Evolutionary conservation across 331 rosid genomes (phyloP).

Genomic region (Quercus tomentella): DNA sequence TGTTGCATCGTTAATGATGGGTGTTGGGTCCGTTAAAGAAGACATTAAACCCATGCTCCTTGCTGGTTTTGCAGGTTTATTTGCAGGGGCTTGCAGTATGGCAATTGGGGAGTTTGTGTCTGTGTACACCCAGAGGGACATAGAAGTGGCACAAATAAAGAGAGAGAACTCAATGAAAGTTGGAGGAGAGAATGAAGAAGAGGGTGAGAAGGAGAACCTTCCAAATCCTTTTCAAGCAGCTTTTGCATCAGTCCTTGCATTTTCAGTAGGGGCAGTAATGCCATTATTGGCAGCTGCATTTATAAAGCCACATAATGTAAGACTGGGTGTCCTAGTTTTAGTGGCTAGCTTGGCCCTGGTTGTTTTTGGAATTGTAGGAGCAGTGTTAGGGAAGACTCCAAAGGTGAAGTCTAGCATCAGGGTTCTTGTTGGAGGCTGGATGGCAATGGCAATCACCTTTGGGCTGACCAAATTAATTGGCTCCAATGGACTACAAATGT

Average conservation of each 20-base stretch:
- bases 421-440: background rate
- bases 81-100: constrained; percentile 1
- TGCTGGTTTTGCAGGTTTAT: background rate
- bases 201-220: background rate
- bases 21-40: background rate
- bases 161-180: background rate
- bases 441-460: background rate
- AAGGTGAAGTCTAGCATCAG: background rate
- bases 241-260: background rate
- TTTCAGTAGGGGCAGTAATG: background rate
- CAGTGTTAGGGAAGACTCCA: background rate
- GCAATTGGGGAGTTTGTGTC: constrained; percentile 1
- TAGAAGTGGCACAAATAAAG: background rate
- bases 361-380: background rate
- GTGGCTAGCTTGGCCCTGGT: background rate
- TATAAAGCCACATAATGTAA: background rate
- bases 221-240: background rate
- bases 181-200: background rate
- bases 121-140: background rate
- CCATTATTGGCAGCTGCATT: background rate
- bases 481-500: background rate
- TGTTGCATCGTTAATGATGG: background rate
- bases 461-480: background rate
- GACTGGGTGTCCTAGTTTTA: background rate
- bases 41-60: background rate